A percentile compares a stretch with the other conserved stretches of the same genome.
These are phyloP conservation scores for Metschnikowia orientalis DNA, from an alignment of 805 yeast species.

Conservation along the genomic window DNA sequence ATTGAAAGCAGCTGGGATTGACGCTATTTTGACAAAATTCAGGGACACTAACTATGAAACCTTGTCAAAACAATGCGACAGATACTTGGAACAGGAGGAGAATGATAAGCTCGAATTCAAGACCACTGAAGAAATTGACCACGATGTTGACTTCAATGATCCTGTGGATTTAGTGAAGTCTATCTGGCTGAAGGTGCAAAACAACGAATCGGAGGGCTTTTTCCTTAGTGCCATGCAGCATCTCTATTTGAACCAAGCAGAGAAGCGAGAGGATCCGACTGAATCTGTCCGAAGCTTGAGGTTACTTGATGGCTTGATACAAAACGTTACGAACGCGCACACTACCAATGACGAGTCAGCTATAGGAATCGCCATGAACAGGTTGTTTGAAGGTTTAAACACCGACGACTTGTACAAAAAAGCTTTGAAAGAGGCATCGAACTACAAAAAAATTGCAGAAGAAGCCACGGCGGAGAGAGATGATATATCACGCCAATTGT, in stretches of 20 bases:
- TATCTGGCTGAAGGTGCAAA: slow-evolving; percentile 53
- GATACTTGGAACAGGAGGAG: slow-evolving; percentile 53
- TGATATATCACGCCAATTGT: slow-evolving; percentile 59
- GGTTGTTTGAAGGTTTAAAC: slow-evolving; percentile 63
- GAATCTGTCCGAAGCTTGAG: slow-evolving; percentile 50
- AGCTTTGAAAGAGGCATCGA: slow-evolving; percentile 40
- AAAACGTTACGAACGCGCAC: slow-evolving; percentile 54
- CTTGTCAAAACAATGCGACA: slow-evolving; percentile 61
- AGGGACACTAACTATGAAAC: slow-evolving; percentile 48
- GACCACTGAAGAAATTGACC: slow-evolving; percentile 29
- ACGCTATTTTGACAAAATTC: slow-evolving; percentile 18
- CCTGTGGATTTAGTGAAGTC: slow-evolving; percentile 66
- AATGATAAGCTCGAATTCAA: slow-evolving; percentile 49
- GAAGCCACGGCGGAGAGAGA: slow-evolving; percentile 38
- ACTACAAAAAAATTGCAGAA: slow-evolving; percentile 22
- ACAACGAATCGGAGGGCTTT: slow-evolving; percentile 55
- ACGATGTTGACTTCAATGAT: slow-evolving; percentile 56
- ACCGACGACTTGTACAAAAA: slow-evolving; percentile 83
- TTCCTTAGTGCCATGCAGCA: slow-evolving; percentile 65
- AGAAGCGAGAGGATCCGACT: slow-evolving; percentile 43
- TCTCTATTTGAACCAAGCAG: slow-evolving; percentile 52
- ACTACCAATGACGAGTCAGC: slow-evolving; percentile 45
- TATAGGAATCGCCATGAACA: slow-evolving; percentile 71
- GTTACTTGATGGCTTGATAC: slow-evolving; percentile 60
- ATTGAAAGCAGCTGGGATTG: slow-evolving; percentile 24